Evolutionary conservation across 768 basidiomycete genomes (phyloP).

Genomic region (Pisolithus orientalis): DNA sequence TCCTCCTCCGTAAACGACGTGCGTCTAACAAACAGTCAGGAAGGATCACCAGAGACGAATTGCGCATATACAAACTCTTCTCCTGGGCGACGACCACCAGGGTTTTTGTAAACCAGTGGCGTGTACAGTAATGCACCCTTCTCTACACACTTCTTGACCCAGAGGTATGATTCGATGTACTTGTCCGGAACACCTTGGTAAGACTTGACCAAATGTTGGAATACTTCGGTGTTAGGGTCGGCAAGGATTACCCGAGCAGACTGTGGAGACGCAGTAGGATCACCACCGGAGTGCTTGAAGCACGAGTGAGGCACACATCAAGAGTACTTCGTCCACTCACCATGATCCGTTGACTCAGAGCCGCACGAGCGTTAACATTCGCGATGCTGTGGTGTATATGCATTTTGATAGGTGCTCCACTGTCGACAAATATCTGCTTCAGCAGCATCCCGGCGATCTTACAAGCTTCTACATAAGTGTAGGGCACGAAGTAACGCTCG

Average conservation of each 20-base stretch:
- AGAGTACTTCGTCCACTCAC: slow-evolving; percentile 31
- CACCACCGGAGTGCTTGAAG: slow-evolving; percentile 71
- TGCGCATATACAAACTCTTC: slow-evolving; percentile 54
- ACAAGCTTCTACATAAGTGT: slow-evolving; percentile 80
- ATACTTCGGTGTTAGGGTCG: slow-evolving; percentile 73
- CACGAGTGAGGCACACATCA: background rate
- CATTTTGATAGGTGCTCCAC: slow-evolving; percentile 61
- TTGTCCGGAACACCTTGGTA: slow-evolving; percentile 67
- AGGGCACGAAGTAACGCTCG: slow-evolving; percentile 72
- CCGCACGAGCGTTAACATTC: slow-evolving; percentile 64
- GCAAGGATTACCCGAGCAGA: slow-evolving; percentile 73
- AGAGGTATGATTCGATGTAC: slow-evolving; percentile 73
- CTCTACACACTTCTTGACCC: slow-evolving; percentile 82
- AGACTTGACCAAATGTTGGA: slow-evolving; percentile 64
- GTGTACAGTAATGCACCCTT: slow-evolving; percentile 60
- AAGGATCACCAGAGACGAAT: background rate
- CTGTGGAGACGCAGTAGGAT: slow-evolving; percentile 64
- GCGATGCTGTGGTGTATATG: slow-evolving; percentile 79
- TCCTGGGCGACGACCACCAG: slow-evolving; percentile 72
- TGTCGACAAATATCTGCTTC: slow-evolving; percentile 70
- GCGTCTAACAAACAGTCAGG: slow-evolving; percentile 38
- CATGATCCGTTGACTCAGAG: slow-evolving; percentile 65
- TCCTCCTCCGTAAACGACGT: slow-evolving; percentile 76
- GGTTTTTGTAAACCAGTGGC: slow-evolving; percentile 77
- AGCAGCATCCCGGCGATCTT: slow-evolving; percentile 68